Percentiles rank a stretch among this genome's conserved stretches.
Evolutionary conservation across 2,329 filamentous ascomycete genomes (phyloP).

Genomic region (Leptoxyphium fumago): DNA sequence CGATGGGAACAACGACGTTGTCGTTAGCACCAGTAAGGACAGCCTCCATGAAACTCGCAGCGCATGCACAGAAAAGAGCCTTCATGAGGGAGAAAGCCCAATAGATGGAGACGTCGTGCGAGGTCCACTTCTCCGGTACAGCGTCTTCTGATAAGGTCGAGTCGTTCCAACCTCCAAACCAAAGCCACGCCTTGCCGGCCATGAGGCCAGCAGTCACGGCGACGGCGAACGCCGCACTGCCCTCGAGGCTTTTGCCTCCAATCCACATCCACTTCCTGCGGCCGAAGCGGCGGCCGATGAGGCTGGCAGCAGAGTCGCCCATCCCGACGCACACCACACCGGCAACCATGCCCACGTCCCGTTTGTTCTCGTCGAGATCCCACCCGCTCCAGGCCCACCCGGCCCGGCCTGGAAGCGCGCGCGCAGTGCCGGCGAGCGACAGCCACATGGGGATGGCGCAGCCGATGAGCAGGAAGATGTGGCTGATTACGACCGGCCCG

Average conservation of each 20-base stretch:
- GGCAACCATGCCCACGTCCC: constrained; percentile 79
- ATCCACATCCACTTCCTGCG: constrained; percentile 90
- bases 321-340: constrained; percentile 91
- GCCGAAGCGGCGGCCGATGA: constrained; percentile 78
- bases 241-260: constrained; percentile 89
- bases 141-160: not conserved
- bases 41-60: constrained; percentile 84
- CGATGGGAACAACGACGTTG: constrained; percentile 90
- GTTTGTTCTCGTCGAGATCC: constrained; percentile 43
- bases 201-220: constrained; percentile 67
- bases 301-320: constrained; percentile 81
- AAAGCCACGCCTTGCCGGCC: constrained; percentile 58
- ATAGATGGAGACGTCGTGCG: constrained; percentile 8
- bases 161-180: constrained; percentile 53
- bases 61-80: constrained; percentile 54
- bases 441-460: constrained; percentile 93
- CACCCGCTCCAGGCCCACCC: constrained; percentile 49
- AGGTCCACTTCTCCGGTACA: constrained; percentile 3
- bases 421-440: constrained; percentile 54
- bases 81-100: constrained; percentile 34
- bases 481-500: constrained; percentile 86
- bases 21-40: constrained; percentile 94
- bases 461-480: constrained; percentile 89
- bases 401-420: constrained; percentile 27
- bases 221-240: constrained; percentile 61